phyloP scores from a whole-genome alignment of 2,329 filamentous ascomycete genomes.

The Aureobasidium namibiae region DNA sequence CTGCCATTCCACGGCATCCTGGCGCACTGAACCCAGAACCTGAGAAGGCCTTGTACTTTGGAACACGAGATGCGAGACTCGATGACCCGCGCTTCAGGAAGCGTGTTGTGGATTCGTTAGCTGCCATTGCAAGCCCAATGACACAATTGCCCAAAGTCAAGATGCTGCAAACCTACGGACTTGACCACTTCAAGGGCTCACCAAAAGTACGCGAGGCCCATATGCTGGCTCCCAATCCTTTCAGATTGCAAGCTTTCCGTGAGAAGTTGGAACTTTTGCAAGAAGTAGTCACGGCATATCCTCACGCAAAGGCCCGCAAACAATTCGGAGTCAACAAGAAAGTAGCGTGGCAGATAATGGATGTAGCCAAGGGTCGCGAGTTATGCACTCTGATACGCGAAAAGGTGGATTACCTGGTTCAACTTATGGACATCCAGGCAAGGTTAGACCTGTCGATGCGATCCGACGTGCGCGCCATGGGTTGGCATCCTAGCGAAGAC shows the following conservation, averaged over 20 bases:
- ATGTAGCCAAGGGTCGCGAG: conserved; percentile 31
- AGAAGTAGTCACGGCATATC: conserved; percentile 24
- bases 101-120: conserved; percentile 32
- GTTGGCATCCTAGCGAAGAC: conserved; percentile 37
- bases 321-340: conserved; percentile 14
- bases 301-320: background rate
- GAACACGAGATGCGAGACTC: conserved; percentile 32
- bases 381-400: conserved; percentile 34
- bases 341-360: conserved; percentile 34
- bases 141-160: conserved; percentile 31
- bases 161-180: conserved; percentile 38
- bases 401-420: conserved; percentile 38
- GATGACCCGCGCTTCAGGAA: conserved; percentile 32
- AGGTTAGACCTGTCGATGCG: conserved; percentile 36
- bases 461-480: conserved; percentile 38
- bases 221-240: conserved; percentile 9
- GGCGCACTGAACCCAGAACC: conserved; percentile 37
- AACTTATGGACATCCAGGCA: conserved; percentile 35
- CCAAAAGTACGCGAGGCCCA: conserved; percentile 34
- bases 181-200: conserved; percentile 29
- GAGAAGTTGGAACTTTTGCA: conserved; percentile 36
- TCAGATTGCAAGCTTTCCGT: conserved; percentile 36
- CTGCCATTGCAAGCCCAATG: conserved; percentile 39
- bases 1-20: conserved; percentile 37
- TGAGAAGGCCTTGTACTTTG: conserved; percentile 37